Evolutionary conservation across 2,329 filamentous ascomycete species (phyloP).

Genomic region (Fusarium solani-melongenae): DNA sequence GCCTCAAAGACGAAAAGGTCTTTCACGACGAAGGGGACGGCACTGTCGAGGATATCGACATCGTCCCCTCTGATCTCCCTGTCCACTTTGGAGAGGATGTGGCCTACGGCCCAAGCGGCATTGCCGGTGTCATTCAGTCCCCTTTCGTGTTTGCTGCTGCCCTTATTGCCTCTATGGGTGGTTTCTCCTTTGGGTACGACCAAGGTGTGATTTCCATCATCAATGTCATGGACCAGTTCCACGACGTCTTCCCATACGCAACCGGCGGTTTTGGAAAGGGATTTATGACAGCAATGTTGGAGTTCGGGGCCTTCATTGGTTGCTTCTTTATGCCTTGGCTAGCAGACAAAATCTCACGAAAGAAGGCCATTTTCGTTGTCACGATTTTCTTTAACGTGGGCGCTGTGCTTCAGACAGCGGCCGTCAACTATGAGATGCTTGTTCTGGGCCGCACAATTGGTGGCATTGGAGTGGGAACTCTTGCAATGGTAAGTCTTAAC

Average conservation of each 20-base stretch:
- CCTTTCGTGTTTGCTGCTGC: slow-evolving; percentile 54
- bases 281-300: not conserved
- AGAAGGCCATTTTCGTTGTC: not conserved
- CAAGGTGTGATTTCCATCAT: slow-evolving; percentile 52
- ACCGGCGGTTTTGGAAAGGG: not conserved
- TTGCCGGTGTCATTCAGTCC: not conserved
- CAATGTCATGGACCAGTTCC: slow-evolving; percentile 57
- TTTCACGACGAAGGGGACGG: slow-evolving; percentile 24
- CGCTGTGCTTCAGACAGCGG: not conserved
- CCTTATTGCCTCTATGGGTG: slow-evolving; percentile 50
- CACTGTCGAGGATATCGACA: slow-evolving; percentile 19
- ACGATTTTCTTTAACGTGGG: not conserved
- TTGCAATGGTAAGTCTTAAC: not conserved
- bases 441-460: not conserved
- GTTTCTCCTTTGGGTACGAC: slow-evolving; percentile 47
- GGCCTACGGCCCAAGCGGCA: not conserved
- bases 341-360: not conserved
- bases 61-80: slow-evolving; percentile 26
- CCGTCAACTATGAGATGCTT: not conserved
- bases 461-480: not conserved
- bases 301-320: not conserved
- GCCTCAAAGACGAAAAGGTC: slow-evolving; percentile 15
- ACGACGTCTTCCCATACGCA: slow-evolving; percentile 48
- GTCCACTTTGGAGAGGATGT: not conserved
- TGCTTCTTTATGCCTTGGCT: not conserved